Base-by-base conservation (phyloP, 2,329 filamentous ascomycete genomes). In the Alternaria brassicae region DNA sequence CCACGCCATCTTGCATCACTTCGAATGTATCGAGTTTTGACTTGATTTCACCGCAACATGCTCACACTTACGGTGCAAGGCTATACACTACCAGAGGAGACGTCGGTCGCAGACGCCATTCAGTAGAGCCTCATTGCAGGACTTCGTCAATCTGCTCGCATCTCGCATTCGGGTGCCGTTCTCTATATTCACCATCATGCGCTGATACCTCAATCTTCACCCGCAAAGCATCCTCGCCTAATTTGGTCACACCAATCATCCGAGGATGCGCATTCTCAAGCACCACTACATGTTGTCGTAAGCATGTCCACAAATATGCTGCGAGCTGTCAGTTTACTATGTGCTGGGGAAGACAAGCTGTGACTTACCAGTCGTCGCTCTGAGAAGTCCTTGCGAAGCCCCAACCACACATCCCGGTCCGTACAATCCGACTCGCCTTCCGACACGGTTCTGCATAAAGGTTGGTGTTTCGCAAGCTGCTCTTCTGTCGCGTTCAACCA, bases 141-240 rank as follows among this genome's bases (percentile, higher is more conserved):
- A 27, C 6, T 13, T 23, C 27, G 3, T 48, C 17, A 12, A 1
- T 34, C 1, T 6, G 17, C 5, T 7, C 4, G 23, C 44, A 0
- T 34, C 5, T 10, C 34, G 25, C 8, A 48, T 13, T 48, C 6
- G 13, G 44, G 17, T n/a, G n/a, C n/a, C n/a, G n/a, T n/a, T n/a
- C n/a, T n/a, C n/a, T n/a, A n/a, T n/a, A n/a, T n/a, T n/a, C n/a
- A n/a, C n/a, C n/a, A 55, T 68, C 62, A 44, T 63, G 45, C 15
- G 66, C 66, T 3, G 60, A 52, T 3, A 71, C 68, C 52, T 72
- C 68, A 49, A 70, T 65, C n/a, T 67, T 60, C 10, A 72, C 67
- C 9, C 52, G 48, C 69, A 88, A 76, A 84, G 85, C 63, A 19
- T 63, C 52, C 9, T 63, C 57, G 0, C 63, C 76, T 59, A 66